Evolutionary conservation across 2,329 filamentous ascomycete genomes (phyloP), one percentile per base, ranked within the genome.

Genomic region (Cephalotrichum gorgonifer): DNA sequence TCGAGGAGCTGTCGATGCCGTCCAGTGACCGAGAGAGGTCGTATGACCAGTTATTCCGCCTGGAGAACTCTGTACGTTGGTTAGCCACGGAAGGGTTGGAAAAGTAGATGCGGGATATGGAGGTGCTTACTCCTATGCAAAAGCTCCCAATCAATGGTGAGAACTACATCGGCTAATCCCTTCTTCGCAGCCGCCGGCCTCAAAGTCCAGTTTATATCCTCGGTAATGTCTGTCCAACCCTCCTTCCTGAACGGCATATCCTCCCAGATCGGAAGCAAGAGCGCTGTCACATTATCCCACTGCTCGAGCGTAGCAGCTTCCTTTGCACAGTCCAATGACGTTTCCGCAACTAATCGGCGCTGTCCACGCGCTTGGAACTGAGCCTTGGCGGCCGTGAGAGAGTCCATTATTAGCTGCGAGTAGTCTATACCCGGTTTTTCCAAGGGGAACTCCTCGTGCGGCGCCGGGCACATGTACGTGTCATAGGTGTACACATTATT

Each of bases 131-230:
- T 70, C 42, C 63, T 73, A 51, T 78, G 71, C 60, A 84, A 67
- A 42, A 85, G 65, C 57, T 85, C 81, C 77, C 82, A 83, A 57
- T 83, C 79, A 46, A 82, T 74, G 26, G 78, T 71, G 31, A 85
- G 63, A 8, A 84, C 69, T 27, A 82, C 64, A 47, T 77, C 74
- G 8, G 71, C 72, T 47, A 77, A 72, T 7, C 72, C 72, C 43
- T 68, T 65, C 52, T 73, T 65, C 3, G 65, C 67, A 4, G 80
- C 80, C 11, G 77, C 80, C 51, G 71, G 68, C 53, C 81, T 70
- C 50, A 84, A 62, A n/a, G 72, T 66, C 78, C 80, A 83, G 44
- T 74, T 72, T 33, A 85, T 63, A 33, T 82, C 76, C 57, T 84
- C 79, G 5, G 72, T 68, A 27, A 81, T 70, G 52, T 74, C 68